Percentiles rank a stretch among this genome's conserved stretches.
phyloP scores from a whole-genome alignment of 768 basidiomycete species.

The Rhodotorula paludigena region DNA sequence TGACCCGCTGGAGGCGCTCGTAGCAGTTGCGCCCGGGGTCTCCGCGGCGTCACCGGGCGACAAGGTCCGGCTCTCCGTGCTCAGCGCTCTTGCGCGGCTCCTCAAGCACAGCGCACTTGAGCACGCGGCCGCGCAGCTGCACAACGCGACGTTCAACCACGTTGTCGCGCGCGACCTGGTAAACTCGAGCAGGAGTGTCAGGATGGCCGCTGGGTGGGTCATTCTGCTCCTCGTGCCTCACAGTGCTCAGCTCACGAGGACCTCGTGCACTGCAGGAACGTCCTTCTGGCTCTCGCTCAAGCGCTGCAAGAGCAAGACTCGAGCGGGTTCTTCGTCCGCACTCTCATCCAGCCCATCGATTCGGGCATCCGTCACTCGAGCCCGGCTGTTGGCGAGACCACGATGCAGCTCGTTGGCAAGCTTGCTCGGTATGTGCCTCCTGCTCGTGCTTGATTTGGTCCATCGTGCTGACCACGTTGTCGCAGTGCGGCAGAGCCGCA shows the following conservation, averaged over 20 bases:
- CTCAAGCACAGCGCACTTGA: conserved; percentile 17
- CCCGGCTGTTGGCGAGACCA: conserved; percentile 13
- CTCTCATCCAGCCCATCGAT: conserved; percentile 16
- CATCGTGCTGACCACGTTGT: neutral
- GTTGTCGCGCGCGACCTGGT: conserved; percentile 6
- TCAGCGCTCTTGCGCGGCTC: conserved; percentile 2
- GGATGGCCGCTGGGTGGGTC: conserved; percentile 38
- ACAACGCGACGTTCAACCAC: neutral
- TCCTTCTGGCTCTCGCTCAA: conserved; percentile 23
- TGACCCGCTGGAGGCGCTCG: conserved; percentile 13
- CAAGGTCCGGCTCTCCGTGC: conserved; percentile 10
- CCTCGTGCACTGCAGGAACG: conserved; percentile 14
- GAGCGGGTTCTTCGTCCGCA: neutral
- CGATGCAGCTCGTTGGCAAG: conserved; percentile 13
- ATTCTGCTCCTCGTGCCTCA: neutral
- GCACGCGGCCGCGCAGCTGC: neutral
- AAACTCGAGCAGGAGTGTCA: conserved; percentile 15
- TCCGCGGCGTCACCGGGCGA: neutral
- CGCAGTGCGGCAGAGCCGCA: conserved; percentile 21
- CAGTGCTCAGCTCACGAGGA: neutral
- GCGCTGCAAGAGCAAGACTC: conserved; percentile 4
- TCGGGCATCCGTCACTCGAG: neutral
- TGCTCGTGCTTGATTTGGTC: neutral
- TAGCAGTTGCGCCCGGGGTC: neutral
- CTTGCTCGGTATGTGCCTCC: conserved; percentile 16